Base-by-base conservation (phyloP, 2,329 filamentous ascomycete species). In the Coniochaeta sp. region DNA sequence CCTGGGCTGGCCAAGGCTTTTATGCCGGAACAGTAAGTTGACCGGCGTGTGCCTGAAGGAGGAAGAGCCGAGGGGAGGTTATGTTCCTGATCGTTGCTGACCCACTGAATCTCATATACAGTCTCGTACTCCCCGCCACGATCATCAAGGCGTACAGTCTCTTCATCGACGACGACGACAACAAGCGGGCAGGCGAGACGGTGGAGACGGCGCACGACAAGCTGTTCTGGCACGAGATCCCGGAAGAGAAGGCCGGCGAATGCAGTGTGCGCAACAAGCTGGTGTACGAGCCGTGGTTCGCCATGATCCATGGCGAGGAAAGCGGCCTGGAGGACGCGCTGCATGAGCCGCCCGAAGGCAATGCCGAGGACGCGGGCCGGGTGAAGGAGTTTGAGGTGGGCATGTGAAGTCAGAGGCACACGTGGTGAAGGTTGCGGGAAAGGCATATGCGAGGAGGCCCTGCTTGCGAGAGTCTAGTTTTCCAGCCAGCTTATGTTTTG, bases 281-380 rank as follows among this genome's bases (percentile, higher is more conserved):
- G 60, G 60, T 65, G 7, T 67, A 65, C 43, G 66, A 67, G 63
- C 63, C 64, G 1, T 67, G 64, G 65, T 67, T 67, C 43, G 44
- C 55, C 44, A 62, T 60, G 59, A 58, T 67, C 17, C 66, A 67
- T n/a, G 60, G 63, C 11, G 64, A 64, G 57, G 59, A 50, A 34
- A 66, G 65, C 59, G 63, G 58, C 1, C 44, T 64, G 11, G 54
- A 55, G 19, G 55, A 58, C n/a, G 62, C 60, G 1, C 33, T 65
- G 26, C 56, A 61, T 8, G 60, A 44, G 11, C 52, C 62, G 22
- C 61, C 61, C 16, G 44, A 44, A n/a, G 43, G 43, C 12, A 44
- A 44, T 24, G 43, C 43, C 12, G 43, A 44, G 43, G 43, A 44
- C 22, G 43, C 43, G 6, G 43, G 43, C 43, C 43, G 43, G 17